phyloP scores from a whole-genome alignment of 331 rosid genomes.

The Quercus phellos region DNA sequence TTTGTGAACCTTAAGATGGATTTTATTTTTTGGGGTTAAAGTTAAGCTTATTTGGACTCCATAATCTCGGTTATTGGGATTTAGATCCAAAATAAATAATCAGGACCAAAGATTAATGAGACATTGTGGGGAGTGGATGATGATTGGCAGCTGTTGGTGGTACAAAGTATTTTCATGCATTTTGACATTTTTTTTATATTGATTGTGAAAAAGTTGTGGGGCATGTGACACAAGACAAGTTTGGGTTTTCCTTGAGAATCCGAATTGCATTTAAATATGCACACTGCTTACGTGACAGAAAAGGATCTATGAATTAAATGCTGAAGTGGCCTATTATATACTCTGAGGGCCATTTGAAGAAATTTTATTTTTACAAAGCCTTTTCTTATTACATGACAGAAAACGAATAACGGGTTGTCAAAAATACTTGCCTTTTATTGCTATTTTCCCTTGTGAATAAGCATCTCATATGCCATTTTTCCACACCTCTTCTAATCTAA shows the following conservation, averaged over 20 bases:
- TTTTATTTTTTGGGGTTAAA: not conserved
- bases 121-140: not conserved
- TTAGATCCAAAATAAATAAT: too few species aligned
- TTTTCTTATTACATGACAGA: too few species aligned
- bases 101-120: too few species aligned
- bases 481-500: not conserved
- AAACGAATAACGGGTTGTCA: not conserved
- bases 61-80: not conserved
- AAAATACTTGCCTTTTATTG: not conserved
- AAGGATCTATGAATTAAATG: too few species aligned
- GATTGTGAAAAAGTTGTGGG: not conserved
- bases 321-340: not conserved
- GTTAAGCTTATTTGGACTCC: not conserved
- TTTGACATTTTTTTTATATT: not conserved
- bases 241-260: not conserved
- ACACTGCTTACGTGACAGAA: not conserved
- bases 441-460: not conserved
- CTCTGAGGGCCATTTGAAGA: not conserved
- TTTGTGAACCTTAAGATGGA: not conserved
- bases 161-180: not conserved
- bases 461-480: not conserved
- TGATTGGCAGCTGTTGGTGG: not conserved
- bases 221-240: not conserved
- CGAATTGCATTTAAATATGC: not conserved
- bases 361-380: too few species aligned